These are phyloP conservation scores for Aspergillus baeticus DNA, from an alignment of 495 filamentous ascomycete species.

Conservation along the genomic window DNA sequence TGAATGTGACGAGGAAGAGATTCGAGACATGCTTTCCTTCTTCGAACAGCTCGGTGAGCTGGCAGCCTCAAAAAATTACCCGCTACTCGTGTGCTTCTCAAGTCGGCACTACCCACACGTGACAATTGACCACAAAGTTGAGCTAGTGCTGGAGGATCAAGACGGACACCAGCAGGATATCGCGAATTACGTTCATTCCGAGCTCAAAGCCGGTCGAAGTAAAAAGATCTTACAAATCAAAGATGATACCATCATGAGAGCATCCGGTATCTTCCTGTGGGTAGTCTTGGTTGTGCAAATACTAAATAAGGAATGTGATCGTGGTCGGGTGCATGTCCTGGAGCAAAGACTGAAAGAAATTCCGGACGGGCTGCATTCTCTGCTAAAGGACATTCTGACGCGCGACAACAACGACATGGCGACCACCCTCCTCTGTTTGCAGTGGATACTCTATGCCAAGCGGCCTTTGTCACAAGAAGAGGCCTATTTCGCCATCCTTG, in stretches of 20 bases:
- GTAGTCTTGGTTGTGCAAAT: conserved; percentile 44
- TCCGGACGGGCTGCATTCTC: conserved; percentile 29
- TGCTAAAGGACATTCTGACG: conserved; percentile 39
- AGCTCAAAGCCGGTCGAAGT: conserved; percentile 21
- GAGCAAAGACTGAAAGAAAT: conserved; percentile 30
- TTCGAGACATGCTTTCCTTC: conserved; percentile 33
- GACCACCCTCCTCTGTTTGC: conserved; percentile 30
- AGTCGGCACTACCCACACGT: conserved; percentile 53
- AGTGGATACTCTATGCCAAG: conserved; percentile 36
- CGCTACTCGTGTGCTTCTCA: conserved; percentile 39
- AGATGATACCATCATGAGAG: conserved; percentile 30
- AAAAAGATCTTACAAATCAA: conserved; percentile 16
- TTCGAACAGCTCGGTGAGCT: conserved; percentile 32
- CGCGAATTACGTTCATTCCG: conserved; percentile 18
- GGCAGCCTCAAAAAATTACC: conserved; percentile 9
- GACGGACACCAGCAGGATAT: conserved; percentile 28
- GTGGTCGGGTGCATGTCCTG: conserved; percentile 19
- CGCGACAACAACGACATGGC: conserved; percentile 23
- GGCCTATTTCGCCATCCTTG: conserved; percentile 33
- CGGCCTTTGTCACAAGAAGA: conserved; percentile 27
- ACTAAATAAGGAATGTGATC: conserved; percentile 36
- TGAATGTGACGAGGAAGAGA: conserved; percentile 33
- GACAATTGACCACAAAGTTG: conserved; percentile 26
- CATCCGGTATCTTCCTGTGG: conserved; percentile 49
- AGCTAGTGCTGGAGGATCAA: conserved; percentile 27